Conservation (phyloP, 257 asterid species). For the Solanum pennellii region DNA sequence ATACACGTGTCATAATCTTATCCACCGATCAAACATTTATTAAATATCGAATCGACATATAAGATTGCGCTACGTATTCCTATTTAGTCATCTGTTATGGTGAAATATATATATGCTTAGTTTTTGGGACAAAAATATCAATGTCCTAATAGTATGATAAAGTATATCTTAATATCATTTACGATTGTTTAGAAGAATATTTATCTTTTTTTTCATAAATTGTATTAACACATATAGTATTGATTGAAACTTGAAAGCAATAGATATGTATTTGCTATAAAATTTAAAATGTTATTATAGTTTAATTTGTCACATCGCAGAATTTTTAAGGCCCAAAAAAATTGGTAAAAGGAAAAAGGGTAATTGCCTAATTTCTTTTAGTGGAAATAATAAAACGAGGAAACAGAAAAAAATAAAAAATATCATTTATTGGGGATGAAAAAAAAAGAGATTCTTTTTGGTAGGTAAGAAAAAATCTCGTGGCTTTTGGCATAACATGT, state of each 20-base stretch:
- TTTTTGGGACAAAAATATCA: no score
- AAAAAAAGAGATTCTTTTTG: neutral
- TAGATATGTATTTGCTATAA: neutral
- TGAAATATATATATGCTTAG: no score
- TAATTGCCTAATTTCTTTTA: neutral
- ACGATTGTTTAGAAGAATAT: no score
- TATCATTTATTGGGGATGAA: neutral
- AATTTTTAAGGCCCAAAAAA: neutral
- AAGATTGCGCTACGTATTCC: no score
- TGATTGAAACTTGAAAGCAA: neutral
- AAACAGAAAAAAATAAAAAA: neutral
- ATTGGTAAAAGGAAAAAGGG: neutral
- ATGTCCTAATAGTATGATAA: no score
- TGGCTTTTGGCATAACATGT: neutral
- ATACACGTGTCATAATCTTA: no score
- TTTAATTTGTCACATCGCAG: neutral
- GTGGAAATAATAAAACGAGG: neutral
- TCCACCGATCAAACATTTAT: no score
- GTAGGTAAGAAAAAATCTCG: neutral
- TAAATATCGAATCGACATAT: no score
- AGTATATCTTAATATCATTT: no score
- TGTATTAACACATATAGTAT: neutral
- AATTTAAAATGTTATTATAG: neutral
- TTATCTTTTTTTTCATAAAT: no score
- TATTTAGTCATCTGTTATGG: no score